These are phyloP conservation scores for Malus hybrid DNA, from an alignment of 331 rosid species.

Conservation along the genomic window DNA sequence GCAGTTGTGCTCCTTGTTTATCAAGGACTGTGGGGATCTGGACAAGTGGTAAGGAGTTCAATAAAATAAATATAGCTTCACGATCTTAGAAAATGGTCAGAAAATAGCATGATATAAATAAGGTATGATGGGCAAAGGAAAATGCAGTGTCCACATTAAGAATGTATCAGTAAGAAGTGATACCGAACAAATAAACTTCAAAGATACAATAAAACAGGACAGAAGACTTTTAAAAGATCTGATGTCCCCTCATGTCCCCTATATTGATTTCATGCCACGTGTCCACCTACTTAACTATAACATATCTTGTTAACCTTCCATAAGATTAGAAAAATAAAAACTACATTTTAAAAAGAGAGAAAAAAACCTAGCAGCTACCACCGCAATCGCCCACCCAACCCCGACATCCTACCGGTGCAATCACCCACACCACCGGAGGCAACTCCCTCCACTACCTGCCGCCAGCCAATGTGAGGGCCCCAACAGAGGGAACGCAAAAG, in stretches of 20 bases:
- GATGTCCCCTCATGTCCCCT: background rate
- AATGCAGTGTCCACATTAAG: background rate
- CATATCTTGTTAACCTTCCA: background rate
- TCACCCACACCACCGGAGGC: background rate
- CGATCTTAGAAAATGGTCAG: background rate
- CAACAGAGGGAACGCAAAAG: background rate
- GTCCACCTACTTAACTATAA: background rate
- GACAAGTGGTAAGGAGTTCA: conserved; percentile 11
- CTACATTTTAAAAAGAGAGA: no score
- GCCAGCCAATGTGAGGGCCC: background rate
- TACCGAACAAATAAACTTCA: background rate
- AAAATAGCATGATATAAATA: background rate
- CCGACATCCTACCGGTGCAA: background rate
- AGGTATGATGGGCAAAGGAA: background rate
- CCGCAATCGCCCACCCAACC: background rate
- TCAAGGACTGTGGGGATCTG: conserved; percentile 88
- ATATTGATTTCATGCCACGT: background rate
- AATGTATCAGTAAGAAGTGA: background rate
- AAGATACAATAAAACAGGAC: background rate
- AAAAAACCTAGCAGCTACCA: background rate
- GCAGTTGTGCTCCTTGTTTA: conserved; percentile 92
- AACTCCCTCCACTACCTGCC: background rate
- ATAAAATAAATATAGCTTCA: background rate
- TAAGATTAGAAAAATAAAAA: background rate
- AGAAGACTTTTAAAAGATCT: background rate